A percentile compares a stretch with the other conserved stretches of the same genome.
phyloP scores from a whole-genome alignment of 164 flowering plant genomes.

The Sedum album region DNA sequence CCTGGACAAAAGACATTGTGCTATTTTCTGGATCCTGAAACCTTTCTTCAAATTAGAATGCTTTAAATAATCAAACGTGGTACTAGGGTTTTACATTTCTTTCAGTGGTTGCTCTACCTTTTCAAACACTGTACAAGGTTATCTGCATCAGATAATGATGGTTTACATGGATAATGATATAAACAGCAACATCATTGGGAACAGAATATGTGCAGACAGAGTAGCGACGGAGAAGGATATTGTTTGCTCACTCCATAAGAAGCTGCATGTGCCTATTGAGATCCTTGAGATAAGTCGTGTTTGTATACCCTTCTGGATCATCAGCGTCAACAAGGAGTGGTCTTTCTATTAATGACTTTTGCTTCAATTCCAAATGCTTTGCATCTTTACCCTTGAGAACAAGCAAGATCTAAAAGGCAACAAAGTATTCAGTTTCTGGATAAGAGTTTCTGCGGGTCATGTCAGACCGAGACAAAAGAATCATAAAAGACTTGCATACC shows the following conservation, averaged over 20 bases:
- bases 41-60: too few relatives aligned
- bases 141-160: not conserved
- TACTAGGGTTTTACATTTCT: not conserved
- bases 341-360: slow-evolving; percentile 26
- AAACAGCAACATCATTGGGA: not conserved
- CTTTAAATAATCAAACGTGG: not conserved
- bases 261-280: slow-evolving; percentile 71
- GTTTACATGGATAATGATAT: not conserved
- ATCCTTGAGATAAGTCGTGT: slow-evolving; percentile 54
- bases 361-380: slow-evolving; percentile 22
- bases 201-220: not conserved
- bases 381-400: slow-evolving; percentile 54
- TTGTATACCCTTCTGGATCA: slow-evolving; percentile 66
- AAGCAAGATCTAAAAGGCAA: slow-evolving; percentile 13
- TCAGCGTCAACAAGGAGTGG: slow-evolving; percentile 41
- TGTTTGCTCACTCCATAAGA: slow-evolving; percentile 41
- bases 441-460: not conserved
- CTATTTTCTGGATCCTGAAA: too few relatives aligned
- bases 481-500: slow-evolving; percentile 24
- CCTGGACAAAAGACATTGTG: not conserved
- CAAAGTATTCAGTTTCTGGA: not conserved
- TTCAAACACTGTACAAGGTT: not conserved
- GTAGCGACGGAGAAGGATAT: not conserved
- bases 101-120: not conserved
- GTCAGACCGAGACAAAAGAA: not conserved